Evolutionary conservation across 257 asterid genomes (phyloP).

Genomic region (Rehmannia glutinosa): DNA sequence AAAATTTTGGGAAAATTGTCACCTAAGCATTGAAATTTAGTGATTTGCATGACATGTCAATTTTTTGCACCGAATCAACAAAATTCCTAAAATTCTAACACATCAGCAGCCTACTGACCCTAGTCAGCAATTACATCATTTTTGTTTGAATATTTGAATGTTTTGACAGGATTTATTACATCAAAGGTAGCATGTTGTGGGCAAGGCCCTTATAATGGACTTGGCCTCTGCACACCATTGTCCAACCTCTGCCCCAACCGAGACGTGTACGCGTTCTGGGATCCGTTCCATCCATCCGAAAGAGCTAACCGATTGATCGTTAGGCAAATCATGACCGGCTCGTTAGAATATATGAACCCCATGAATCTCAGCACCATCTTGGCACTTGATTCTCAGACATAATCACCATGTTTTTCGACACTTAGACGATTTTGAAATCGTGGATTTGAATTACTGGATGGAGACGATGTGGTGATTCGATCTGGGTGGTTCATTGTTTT

Average conservation of each 20-base stretch:
- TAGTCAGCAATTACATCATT: no score
- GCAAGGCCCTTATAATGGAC: constrained; percentile 47
- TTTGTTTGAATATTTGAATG: no score
- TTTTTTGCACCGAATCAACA: no score
- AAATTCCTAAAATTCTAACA: no score
- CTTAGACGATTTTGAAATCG: neutral
- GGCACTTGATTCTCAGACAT: constrained; percentile 25
- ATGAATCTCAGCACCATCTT: constrained; percentile 42
- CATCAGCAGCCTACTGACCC: no score
- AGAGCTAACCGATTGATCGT: constrained; percentile 37
- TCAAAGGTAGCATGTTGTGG: constrained; percentile 51
- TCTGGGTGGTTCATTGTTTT: no score
- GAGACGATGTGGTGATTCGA: no score
- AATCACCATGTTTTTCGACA: neutral
- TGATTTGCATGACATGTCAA: no score
- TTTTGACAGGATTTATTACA: constrained; percentile 32
- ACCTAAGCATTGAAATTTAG: no score
- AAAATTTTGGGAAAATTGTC: no score
- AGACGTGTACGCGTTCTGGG: constrained; percentile 45
- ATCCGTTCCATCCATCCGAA: constrained; percentile 48
- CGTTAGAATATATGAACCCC: constrained; percentile 37
- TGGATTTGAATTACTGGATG: neutral
- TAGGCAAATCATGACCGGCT: constrained; percentile 30
- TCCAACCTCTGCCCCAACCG: constrained; percentile 50
- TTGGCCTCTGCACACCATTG: constrained; percentile 39